These are phyloP conservation scores for Backusella sp. DNA, from an alignment of 192 early-diverging fungal genomes.

Conservation along the genomic window DNA sequence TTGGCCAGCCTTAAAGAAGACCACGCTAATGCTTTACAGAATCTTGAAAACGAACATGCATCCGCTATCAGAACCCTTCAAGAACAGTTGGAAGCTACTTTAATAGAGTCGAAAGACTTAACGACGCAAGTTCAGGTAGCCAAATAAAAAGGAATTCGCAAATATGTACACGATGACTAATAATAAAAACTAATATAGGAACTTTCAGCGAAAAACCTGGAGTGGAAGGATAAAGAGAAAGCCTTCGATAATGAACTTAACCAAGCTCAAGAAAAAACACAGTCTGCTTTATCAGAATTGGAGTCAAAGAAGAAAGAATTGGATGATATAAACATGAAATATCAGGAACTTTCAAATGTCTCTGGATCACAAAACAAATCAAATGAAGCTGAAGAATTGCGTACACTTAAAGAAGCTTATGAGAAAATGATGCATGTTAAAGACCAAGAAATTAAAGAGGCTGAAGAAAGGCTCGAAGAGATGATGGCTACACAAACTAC, in stretches of 20 bases:
- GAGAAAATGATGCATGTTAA: conserved; percentile 15
- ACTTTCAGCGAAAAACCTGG: background rate
- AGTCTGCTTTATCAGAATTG: background rate
- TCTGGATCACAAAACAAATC: background rate
- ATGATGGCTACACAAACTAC: conserved; percentile 1
- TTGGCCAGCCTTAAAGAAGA: background rate
- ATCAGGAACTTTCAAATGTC: background rate
- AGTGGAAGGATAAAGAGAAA: background rate
- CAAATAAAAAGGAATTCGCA: background rate
- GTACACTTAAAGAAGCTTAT: background rate
- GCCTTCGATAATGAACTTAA: background rate
- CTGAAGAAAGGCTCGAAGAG: conserved; percentile 17
- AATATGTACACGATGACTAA: background rate
- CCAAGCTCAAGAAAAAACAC: background rate
- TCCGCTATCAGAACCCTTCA: background rate
- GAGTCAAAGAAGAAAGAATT: background rate
- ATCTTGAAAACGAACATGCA: conserved; percentile 10
- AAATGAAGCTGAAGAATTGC: conserved; percentile 8
- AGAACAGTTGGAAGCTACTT: background rate
- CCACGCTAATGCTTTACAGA: background rate
- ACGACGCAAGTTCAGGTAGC: background rate
- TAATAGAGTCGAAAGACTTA: background rate
- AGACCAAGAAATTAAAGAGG: conserved; percentile 8
- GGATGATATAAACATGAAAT: background rate
- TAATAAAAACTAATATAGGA: background rate